Base-by-base conservation (phyloP, 768 basidiomycete genomes). In the Xanthoconium stramineum region DNA sequence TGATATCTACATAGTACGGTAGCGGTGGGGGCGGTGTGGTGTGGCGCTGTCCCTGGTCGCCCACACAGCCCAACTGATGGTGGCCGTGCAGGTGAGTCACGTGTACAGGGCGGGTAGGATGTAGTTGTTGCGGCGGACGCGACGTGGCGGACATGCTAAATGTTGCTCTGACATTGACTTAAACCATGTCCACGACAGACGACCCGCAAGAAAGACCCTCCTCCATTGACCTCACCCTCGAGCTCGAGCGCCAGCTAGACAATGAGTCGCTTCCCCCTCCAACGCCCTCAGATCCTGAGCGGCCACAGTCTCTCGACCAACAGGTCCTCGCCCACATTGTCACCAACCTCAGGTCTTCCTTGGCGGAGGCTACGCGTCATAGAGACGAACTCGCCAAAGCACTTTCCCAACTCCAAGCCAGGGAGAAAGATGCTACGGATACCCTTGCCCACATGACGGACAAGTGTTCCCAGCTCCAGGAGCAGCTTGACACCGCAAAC, bases 181-280 rank as follows among this genome's bases (percentile, higher is more conserved):
- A 29, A 48, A 66, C 57, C 47, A 76, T 75, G 73, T 58, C 74
- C 56, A 60, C 60, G 37, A 53, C 65, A 50, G 63, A 72, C 62
- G 56, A 64, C 37, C 46, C 54, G 20, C 61, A 62, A n/a, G 55
- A 60, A 6, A 49, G 69, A 47, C 75, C 74, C 2, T 72, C 64
- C 47, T 89, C 88, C 32, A 89, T 91, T 66, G 90, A 93, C 72
- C 81, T 89, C 57, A 82, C 83, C 47, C 80, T 93, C 58, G 89
- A 89, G 63, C 83, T 93, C 59, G 91, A 93, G 67, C 83, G 80
- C 50, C 83, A 90, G 72, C 80, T 93, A 39, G 78, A 84, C 44
- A 77, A 79, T 65, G 88, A 89, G 48, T 82, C 82, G 5, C 77
- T 75, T 2, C 80, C 83, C 5, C 76, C 81, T 2, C 78, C 78